Base-by-base conservation (phyloP, 176 grass and related monocot species). In the Bromus sterilis region DNA sequence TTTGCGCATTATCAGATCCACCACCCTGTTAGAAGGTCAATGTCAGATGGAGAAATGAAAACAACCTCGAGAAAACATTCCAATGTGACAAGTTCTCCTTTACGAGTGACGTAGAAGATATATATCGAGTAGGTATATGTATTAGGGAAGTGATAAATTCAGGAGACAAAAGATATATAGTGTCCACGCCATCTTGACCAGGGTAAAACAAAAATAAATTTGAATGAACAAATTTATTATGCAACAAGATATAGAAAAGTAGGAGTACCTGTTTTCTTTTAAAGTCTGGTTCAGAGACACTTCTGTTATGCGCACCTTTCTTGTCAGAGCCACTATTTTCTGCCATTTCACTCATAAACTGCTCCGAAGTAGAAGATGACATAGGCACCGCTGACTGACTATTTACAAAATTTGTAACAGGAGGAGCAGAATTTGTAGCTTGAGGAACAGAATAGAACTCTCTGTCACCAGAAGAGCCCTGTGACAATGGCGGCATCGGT, bases 251-350 rank as follows among this genome's bases (percentile, higher is more conserved):
- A 21, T 1, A 29, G 25, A 44, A 71, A 44, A 71, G 4, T 46
- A 46, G 44, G 68, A 39, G 42, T 73, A 89, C 95, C 86, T 93
- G 81, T 65, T 86, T 89, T 89, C 67, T 86, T 64, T 82, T 89
- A 58, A 98, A 94, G 79, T 98, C 90, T 71, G 95, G 92, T 85
- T 93, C 95, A 25, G 95, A 98, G 82, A 93, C 78, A 87, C 92
- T 98, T 84, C 90, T 90, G 77, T 87, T 94, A 76, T 89, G 91
- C 32, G 85, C 75, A n/a, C 56, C 81, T 74, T 76, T 87, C 81
- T 66, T 93, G 55, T 40, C 82, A 77, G 63, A 61, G 43, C 24
- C 82, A 30, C 59, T 88, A 74, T 71, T 83, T 80, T 82, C 86
- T 71, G 81, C 64, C 78, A 93, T 91, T 64, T 89, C 88, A 71